Base-by-base conservation (phyloP, 2,329 filamentous ascomycete species). In the Pezicula neosporulosa region DNA sequence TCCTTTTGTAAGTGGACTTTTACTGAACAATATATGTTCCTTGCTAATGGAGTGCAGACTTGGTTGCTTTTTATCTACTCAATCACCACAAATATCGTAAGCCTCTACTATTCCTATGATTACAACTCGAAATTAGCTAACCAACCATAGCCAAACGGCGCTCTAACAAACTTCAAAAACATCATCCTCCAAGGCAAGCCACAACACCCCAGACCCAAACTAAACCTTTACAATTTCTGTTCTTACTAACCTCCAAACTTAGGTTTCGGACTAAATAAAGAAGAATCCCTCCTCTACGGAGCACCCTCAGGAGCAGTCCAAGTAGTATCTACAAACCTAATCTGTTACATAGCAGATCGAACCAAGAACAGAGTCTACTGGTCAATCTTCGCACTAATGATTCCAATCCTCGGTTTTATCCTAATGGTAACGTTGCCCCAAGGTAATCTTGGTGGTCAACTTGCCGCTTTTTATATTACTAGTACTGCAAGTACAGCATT, bases 391-490 rank as follows among this genome's bases (percentile, higher is more conserved):
- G 46, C 16, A 15, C 9, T 16, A 15, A 15, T 28, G 13, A 27
- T 42, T 39, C n/a, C 16, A 3, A 42, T 48, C 4, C 21, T 48
- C 8, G 47, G 47, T 8, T 48, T 21, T 18, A 41, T 41, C 15
- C 47, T 48, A 16, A 27, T 48, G 18, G 47, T 39, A 2, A 27
- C 37, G 13, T 28, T 42, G 8, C 47, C 47, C 9, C 35, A 27
- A 19, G 24, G 15, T 2, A 38, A 48, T 48, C 18, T 41, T 12
- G 30, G 15, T 24, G 47, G 36, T 8, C 39, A 38, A n/a, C 47
- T 48, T 18, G 47, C 36, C n/a, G 47, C 18, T 13, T 39, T 42
- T 42, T 48, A 48, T 33, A 48, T 48, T 30, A 41, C 37, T 10
- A 41, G 35, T 18, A 16, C 30, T 28, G 13, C 18, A 6, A 28